phyloP scores from a whole-genome alignment of 2,329 filamentous ascomycete genomes.

The Tolypocladium sp. region DNA sequence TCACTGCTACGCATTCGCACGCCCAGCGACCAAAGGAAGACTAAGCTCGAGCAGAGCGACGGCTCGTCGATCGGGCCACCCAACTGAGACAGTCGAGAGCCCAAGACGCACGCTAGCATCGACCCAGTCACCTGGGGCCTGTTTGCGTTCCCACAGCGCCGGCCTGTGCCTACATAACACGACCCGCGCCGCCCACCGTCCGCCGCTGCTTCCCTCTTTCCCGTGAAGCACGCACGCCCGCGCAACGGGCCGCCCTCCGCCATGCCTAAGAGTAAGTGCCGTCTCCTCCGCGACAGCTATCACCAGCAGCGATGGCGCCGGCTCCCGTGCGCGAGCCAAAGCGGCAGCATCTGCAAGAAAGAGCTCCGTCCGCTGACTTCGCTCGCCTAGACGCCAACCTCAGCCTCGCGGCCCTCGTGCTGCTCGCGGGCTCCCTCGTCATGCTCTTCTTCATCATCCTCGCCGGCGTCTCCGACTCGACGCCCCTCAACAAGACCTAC shows the following conservation, averaged over 20 bases:
- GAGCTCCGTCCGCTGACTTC: background rate
- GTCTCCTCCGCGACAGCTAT: background rate
- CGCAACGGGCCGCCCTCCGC: background rate
- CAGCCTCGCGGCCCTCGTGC: slow-evolving; percentile 33
- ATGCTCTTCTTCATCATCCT: slow-evolving; percentile 53
- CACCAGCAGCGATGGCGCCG: too few relatives aligned
- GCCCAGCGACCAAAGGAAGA: background rate
- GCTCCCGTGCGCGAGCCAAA: too few relatives aligned
- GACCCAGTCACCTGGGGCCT: too few relatives aligned
- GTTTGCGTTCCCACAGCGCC: background rate
- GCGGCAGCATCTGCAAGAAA: too few relatives aligned
- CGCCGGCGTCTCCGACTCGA: slow-evolving; percentile 36
- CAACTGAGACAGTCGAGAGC: background rate
- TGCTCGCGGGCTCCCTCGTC: slow-evolving; percentile 42
- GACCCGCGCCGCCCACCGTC: background rate
- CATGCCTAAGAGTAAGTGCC: background rate
- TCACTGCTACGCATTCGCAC: too few relatives aligned
- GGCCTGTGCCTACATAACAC: background rate
- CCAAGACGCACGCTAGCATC: too few relatives aligned
- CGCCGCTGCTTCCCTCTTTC: too few relatives aligned
- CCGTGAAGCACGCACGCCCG: background rate
- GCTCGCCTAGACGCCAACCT: slow-evolving; percentile 26
- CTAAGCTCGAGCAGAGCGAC: background rate
- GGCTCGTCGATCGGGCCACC: background rate
- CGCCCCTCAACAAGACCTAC: slow-evolving; percentile 64